A percentile compares a stretch with the other conserved stretches of the same genome.
Conservation (phyloP, 306 rosid genomes). For the Lablab purpureus region DNA sequence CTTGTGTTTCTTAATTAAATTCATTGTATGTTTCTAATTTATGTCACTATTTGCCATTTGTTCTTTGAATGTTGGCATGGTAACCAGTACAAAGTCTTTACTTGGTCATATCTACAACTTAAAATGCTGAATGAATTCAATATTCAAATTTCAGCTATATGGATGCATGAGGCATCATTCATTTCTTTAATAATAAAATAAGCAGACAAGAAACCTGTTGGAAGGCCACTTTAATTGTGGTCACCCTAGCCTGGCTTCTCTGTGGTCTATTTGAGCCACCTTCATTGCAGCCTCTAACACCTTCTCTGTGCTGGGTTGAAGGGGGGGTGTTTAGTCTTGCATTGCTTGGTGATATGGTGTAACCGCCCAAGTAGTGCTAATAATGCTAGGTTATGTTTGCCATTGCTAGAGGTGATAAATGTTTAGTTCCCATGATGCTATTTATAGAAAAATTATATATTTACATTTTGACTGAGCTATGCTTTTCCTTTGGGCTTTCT, state of each 20-base stretch:
- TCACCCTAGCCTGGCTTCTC: neutral
- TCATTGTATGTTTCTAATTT: neutral
- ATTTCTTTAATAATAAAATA: neutral
- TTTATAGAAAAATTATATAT: slow-evolving; percentile 14
- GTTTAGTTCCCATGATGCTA: slow-evolving; percentile 8
- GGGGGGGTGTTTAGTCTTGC: neutral
- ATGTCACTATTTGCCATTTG: slow-evolving; percentile 25
- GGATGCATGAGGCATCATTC: slow-evolving; percentile 10
- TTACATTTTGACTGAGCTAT: slow-evolving; percentile 34
- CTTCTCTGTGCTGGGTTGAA: neutral
- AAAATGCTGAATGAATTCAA: slow-evolving; percentile 29
- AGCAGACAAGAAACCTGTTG: neutral
- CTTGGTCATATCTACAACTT: slow-evolving; percentile 36
- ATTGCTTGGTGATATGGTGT: neutral
- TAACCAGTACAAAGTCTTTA: slow-evolving; percentile 1
- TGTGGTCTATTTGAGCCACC: neutral
- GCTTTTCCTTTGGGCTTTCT: slow-evolving; percentile 49
- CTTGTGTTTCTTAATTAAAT: neutral
- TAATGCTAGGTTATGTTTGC: neutral
- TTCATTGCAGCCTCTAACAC: neutral
- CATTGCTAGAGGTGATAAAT: slow-evolving; percentile 26
- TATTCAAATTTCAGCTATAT: slow-evolving; percentile 7
- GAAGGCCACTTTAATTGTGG: neutral
- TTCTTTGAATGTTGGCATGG: slow-evolving; percentile 24
- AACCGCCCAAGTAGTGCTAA: neutral